These are phyloP conservation scores for Limtongozyma cylindracea DNA, from an alignment of 805 yeast genomes.

Conservation along the genomic window DNA sequence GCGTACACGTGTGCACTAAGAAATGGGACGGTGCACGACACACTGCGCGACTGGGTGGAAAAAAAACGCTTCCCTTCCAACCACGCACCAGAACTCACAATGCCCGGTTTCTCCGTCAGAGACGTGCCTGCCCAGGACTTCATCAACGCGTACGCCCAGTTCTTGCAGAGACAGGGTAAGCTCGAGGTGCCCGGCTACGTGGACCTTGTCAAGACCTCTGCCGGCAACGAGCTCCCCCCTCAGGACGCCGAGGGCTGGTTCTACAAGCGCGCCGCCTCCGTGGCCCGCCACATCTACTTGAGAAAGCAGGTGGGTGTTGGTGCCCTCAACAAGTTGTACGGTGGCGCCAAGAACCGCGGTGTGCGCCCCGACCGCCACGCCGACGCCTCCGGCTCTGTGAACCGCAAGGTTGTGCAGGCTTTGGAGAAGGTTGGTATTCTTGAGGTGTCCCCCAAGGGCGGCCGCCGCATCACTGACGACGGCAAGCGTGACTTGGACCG, in stretches of 20 bases:
- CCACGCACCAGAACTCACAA: too few relatives aligned
- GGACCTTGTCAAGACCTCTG: conserved; percentile 96
- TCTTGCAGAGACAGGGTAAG: conserved; percentile 99
- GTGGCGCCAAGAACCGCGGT: conserved; percentile 99
- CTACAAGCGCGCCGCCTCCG: conserved; percentile 99
- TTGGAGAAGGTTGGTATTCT: conserved; percentile 95
- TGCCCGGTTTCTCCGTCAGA: conserved; percentile 98
- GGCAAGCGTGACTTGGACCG: conserved; percentile 99
- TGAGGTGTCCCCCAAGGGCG: conserved; percentile 93
- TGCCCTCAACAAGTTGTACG: conserved; percentile 96
- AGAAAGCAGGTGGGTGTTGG: conserved; percentile 99
- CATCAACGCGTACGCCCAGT: conserved; percentile 98
- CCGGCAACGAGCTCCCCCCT: conserved; percentile 98
- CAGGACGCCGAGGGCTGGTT: conserved; percentile 99
- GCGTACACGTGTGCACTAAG: too few relatives aligned
- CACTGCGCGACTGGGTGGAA: too few relatives aligned
- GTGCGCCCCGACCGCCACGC: conserved; percentile 95
- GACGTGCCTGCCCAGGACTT: conserved; percentile 99
- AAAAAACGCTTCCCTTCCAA: too few relatives aligned
- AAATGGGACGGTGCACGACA: too few relatives aligned
- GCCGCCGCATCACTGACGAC: conserved; percentile 97
- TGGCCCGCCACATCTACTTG: conserved; percentile 99
- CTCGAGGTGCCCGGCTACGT: conserved; percentile 99
- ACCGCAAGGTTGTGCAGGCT: conserved; percentile 96
- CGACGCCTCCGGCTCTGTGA: conserved; percentile 97